Evolutionary conservation across 2,329 filamentous ascomycete genomes (phyloP).

Genomic region (Penicillium hordei): DNA sequence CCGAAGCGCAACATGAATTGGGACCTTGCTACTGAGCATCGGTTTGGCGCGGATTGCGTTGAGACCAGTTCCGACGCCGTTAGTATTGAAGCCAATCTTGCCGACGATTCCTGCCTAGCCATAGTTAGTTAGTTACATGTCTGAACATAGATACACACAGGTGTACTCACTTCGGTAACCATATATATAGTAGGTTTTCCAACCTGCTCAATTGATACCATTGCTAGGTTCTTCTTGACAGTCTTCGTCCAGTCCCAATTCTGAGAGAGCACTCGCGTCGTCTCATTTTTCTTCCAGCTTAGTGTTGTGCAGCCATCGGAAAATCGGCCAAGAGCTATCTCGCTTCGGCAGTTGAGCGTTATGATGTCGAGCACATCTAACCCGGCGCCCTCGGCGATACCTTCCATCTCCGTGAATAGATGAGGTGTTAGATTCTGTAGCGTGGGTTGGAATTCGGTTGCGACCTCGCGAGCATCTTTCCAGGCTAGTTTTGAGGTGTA

Average conservation of each 20-base stretch:
- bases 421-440: constrained; percentile 42
- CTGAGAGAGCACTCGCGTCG: constrained; percentile 49
- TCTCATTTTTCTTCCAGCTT: constrained; percentile 48
- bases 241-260: constrained; percentile 61
- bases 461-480: constrained; percentile 47
- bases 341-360: constrained; percentile 60
- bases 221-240: constrained; percentile 55
- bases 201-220: constrained; percentile 48
- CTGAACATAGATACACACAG: background rate
- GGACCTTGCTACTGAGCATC: constrained; percentile 53
- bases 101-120: constrained; percentile 56
- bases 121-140: background rate
- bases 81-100: constrained; percentile 64
- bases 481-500: constrained; percentile 50
- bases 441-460: constrained; percentile 49
- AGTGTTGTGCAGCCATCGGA: constrained; percentile 60
- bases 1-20: constrained; percentile 62
- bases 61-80: constrained; percentile 59
- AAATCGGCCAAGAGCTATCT: constrained; percentile 59
- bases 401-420: constrained; percentile 50
- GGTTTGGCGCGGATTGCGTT: constrained; percentile 63
- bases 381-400: constrained; percentile 54
- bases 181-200: constrained; percentile 53
- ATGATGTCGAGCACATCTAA: constrained; percentile 54
- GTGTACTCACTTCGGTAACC: constrained; percentile 49